phyloP scores from a whole-genome alignment of 2,329 filamentous ascomycete genomes.

The Basipetospora chlamydospora region DNA sequence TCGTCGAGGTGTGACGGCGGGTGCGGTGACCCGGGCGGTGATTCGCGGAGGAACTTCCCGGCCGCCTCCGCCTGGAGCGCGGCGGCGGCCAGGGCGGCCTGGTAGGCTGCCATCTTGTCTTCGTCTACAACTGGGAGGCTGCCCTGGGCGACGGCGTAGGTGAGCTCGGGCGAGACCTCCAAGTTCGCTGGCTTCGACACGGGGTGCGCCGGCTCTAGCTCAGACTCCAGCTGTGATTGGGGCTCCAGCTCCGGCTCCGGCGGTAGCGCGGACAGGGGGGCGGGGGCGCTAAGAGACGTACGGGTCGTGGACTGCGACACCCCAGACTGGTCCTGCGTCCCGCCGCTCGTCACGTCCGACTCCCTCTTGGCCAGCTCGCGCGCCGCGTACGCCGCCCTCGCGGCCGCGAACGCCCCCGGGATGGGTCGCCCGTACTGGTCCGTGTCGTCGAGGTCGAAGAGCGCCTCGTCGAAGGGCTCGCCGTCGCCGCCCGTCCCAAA shows the following conservation, averaged over 20 bases:
- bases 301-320: constrained; percentile 33
- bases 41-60: constrained; percentile 57
- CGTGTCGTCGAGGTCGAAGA: constrained; percentile 56
- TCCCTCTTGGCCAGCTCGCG: constrained; percentile 10
- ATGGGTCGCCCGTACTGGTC: constrained; percentile 47
- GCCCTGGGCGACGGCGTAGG: neutral
- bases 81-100: constrained; percentile 71
- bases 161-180: neutral
- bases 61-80: constrained; percentile 61
- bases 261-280: too few species aligned
- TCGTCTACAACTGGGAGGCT: constrained; percentile 7
- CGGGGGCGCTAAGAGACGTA: constrained; percentile 22
- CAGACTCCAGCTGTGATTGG: too few species aligned
- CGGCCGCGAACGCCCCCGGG: constrained; percentile 41
- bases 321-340: constrained; percentile 28
- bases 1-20: constrained; percentile 5
- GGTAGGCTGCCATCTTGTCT: constrained; percentile 48
- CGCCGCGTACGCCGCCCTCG: constrained; percentile 20
- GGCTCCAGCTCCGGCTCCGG: too few species aligned
- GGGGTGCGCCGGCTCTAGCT: too few species aligned
- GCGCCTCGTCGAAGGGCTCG: constrained; percentile 53
- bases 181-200: constrained; percentile 1
- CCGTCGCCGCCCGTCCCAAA: constrained; percentile 27
- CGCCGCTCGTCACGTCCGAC: constrained; percentile 31
- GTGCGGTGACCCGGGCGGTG: constrained; percentile 19